These are phyloP conservation scores for Daldinia vernicosa DNA, from an alignment of 495 filamentous ascomycete species.

Conservation along the genomic window DNA sequence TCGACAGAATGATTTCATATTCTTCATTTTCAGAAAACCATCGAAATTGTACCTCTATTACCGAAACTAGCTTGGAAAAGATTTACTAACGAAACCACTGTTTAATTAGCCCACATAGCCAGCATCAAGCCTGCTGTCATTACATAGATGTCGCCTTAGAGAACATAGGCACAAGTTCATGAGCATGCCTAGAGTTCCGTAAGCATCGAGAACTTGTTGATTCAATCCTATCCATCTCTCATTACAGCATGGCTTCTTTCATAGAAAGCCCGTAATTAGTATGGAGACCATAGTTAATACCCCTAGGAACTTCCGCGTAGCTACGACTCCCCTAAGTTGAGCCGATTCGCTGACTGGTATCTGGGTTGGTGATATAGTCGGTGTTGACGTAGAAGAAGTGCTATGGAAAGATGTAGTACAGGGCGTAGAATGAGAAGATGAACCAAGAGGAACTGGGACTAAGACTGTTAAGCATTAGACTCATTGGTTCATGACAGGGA, in stretches of 20 bases:
- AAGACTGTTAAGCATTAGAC: slow-evolving; percentile 24
- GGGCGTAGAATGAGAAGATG: background rate
- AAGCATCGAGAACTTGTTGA: background rate
- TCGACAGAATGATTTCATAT: background rate
- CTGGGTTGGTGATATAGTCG: slow-evolving; percentile 24
- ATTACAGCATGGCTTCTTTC: background rate
- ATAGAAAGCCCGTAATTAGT: slow-evolving; percentile 17
- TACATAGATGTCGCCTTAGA: background rate
- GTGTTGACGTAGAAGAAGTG: slow-evolving; percentile 12
- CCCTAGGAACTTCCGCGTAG: slow-evolving; percentile 8
- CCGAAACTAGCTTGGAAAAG: background rate
- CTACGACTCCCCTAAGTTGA: background rate
- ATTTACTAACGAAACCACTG: background rate
- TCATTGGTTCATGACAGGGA: background rate
- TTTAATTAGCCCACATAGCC: background rate
- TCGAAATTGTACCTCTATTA: background rate
- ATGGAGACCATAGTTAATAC: background rate
- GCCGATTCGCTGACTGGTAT: slow-evolving; percentile 29
- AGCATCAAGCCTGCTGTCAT: background rate
- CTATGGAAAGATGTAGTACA: slow-evolving; percentile 4
- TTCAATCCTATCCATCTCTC: background rate
- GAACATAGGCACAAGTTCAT: background rate
- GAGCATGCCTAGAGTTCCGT: background rate
- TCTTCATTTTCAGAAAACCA: background rate
- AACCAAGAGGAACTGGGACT: background rate